Conservation (phyloP, 768 basidiomycete genomes). For the Gymnopilus dilepis region DNA sequence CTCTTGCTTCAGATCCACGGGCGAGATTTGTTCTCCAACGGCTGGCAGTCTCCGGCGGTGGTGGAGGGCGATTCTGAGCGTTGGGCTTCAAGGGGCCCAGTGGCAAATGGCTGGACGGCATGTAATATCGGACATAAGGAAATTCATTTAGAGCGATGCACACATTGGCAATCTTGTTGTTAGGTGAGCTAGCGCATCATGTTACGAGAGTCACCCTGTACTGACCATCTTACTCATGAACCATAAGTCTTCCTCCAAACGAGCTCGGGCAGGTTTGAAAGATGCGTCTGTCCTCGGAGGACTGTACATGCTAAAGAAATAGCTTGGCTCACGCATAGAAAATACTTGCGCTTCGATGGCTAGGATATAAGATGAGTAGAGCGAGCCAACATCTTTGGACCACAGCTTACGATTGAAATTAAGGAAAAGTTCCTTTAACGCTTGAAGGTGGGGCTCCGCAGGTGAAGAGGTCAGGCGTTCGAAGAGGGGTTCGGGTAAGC, state of each 20-base stretch:
- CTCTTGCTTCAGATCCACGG: slow-evolving; percentile 69
- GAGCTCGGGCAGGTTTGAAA: slow-evolving; percentile 67
- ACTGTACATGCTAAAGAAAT: slow-evolving; percentile 90
- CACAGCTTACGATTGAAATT: slow-evolving; percentile 86
- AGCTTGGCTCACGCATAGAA: slow-evolving; percentile 73
- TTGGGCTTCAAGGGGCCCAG: slow-evolving; percentile 82
- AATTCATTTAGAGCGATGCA: slow-evolving; percentile 92
- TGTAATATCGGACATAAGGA: slow-evolving; percentile 92
- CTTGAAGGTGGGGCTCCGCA: slow-evolving; percentile 78
- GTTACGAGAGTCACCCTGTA: slow-evolving; percentile 9
- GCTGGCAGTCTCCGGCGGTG: slow-evolving; percentile 63
- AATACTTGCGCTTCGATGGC: slow-evolving; percentile 89
- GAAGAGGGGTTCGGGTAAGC: slow-evolving; percentile 78
- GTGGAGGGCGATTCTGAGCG: slow-evolving; percentile 65
- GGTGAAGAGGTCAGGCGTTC: slow-evolving; percentile 74
- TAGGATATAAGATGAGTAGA: slow-evolving; percentile 35
- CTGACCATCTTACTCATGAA: slow-evolving; percentile 75
- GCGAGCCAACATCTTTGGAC: neutral
- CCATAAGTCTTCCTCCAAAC: slow-evolving; percentile 87
- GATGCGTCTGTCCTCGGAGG: slow-evolving; percentile 77
- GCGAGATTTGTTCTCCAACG: slow-evolving; percentile 87
- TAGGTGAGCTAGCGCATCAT: slow-evolving; percentile 2
- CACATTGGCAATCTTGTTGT: slow-evolving; percentile 78
- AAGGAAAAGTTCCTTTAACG: slow-evolving; percentile 84
- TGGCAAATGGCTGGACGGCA: slow-evolving; percentile 81